These are phyloP conservation scores for Fusarium penzigii DNA, from an alignment of 2,329 filamentous ascomycete species.

Conservation along the genomic window DNA sequence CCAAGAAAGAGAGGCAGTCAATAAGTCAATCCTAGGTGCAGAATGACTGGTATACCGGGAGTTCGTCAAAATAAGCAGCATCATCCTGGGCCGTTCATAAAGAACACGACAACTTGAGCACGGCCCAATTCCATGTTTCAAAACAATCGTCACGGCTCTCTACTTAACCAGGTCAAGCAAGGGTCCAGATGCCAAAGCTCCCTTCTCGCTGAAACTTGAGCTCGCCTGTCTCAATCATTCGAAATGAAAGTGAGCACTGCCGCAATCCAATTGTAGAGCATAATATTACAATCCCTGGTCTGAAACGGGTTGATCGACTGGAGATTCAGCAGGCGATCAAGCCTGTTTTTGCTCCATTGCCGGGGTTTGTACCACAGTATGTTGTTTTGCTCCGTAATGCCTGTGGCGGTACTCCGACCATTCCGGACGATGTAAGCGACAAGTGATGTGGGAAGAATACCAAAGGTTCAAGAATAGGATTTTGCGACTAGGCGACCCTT, in stretches of 20 bases:
- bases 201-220: slow-evolving; percentile 1
- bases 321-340: not conserved
- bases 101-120: not conserved
- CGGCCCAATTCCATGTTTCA: not conserved
- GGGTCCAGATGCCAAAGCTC: not conserved
- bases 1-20: not conserved
- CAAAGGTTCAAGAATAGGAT: too few relatives aligned
- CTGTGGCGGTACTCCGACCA: not conserved
- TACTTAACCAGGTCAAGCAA: not conserved
- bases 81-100: too few relatives aligned
- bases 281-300: slow-evolving; percentile 10
- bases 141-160: not conserved
- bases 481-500: too few relatives aligned
- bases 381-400: not conserved
- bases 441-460: too few relatives aligned
- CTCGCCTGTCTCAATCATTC: slow-evolving; percentile 3
- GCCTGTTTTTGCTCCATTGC: not conserved
- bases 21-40: too few relatives aligned
- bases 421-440: not conserved
- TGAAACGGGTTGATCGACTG: not conserved
- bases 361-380: not conserved
- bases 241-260: slow-evolving; percentile 19
- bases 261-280: slow-evolving; percentile 13
- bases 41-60: too few relatives aligned
- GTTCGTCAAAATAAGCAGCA: too few relatives aligned